Evolutionary conservation across 192 early-diverging fungal species (phyloP), one percentile per base, ranked within the genome.

Genomic region (Podochytrium sp.): DNA sequence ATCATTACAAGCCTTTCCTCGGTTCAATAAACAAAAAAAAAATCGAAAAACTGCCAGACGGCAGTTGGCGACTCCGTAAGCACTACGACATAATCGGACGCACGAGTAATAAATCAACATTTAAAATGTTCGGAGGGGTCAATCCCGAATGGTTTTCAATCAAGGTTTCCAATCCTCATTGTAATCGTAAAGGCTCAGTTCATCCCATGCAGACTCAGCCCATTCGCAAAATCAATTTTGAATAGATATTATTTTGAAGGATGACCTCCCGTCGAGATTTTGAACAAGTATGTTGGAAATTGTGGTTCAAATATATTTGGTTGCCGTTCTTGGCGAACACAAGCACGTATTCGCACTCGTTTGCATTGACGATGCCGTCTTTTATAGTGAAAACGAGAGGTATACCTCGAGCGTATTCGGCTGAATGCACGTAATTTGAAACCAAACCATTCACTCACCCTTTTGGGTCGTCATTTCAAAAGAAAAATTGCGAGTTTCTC

Each of bases 361-460:
- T 14, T 85, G 82, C 55, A 25, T 85, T 1, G 84, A 85, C 57
- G 77, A 85, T 51, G 73, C 84, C 29, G 65, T 79, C 25, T 71
- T 82, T 18, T 85, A 71, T 59, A 73, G 62, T 12, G 29, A 39
- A 0, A 65, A 42, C 0, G 79, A 79, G 41, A 84, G 32, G 71
- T 79, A 4, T 80, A 81, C 55, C 2, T 82, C 0, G 12, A 74
- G 50, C 75, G 80, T 50, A 20, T 79, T 18, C 40, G 67, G 10
- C 4, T 34, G 6, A 70, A 81, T 0, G 59, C 84, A 27, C 1
- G 74, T 57, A 62, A 53, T 38, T 50, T 84, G 14, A 65, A 67
- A 20, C 34, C 74, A 32, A 85, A 85, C 32, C 3, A 6, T 27
- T 3, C 50, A 79, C 35, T 67, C 80, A 33, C 74, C 63, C 40